Conservation (phyloP, 129 eudicot genomes). For the Centaurea solstitialis region DNA sequence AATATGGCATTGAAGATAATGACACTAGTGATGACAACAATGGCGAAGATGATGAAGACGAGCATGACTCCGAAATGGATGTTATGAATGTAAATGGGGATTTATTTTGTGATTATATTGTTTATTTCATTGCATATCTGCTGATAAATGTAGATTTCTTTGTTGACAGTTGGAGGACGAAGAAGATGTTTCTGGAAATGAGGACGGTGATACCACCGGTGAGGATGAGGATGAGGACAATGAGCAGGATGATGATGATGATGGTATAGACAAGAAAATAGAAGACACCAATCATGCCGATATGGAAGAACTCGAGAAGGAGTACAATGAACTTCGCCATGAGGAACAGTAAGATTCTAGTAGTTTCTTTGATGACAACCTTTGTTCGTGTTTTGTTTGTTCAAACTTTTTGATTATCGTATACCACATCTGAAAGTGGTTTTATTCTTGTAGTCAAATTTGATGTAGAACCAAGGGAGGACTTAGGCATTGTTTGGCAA, state of each 20-base stretch:
- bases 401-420: not conserved
- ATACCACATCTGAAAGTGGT: not conserved
- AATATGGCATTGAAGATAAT: constrained; percentile 12
- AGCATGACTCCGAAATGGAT: constrained; percentile 32
- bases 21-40: not conserved
- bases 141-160: constrained; percentile 1
- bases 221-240: constrained; percentile 15
- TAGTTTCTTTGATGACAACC: too few species aligned
- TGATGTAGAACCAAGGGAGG: not conserved
- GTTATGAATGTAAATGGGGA: constrained; percentile 19
- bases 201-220: constrained; percentile 5
- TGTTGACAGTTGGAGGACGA: constrained; percentile 24
- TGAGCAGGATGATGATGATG: constrained; percentile 29
- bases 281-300: constrained; percentile 50
- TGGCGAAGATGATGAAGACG: not conserved
- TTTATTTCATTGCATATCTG: not conserved
- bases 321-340: constrained; percentile 55
- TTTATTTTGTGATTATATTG: constrained; percentile 3
- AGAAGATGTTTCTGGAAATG: constrained; percentile 24
- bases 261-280: constrained; percentile 16
- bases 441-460: not conserved
- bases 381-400: not conserved
- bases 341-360: constrained; percentile 86
- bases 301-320: constrained; percentile 90
- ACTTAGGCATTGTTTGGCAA: too few species aligned